Evolutionary conservation across 2,329 filamentous ascomycete genomes (phyloP).

Genomic region (Stagonosporopsis rhizophila): DNA sequence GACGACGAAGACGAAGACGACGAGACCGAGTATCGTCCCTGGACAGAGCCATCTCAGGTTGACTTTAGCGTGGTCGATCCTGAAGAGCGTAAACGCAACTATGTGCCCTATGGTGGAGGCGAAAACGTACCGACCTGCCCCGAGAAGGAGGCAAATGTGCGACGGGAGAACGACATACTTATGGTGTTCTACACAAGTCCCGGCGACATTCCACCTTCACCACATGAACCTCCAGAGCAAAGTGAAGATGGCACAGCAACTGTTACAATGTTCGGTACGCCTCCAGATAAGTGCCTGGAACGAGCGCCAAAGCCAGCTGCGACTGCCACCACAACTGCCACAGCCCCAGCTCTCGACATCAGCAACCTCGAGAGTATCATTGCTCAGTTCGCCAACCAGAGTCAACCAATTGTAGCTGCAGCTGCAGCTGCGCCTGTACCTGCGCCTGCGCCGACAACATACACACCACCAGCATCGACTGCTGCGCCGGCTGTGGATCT

Average conservation of each 20-base stretch:
- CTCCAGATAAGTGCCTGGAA: slow-evolving; percentile 35
- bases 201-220: slow-evolving; percentile 56
- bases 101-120: slow-evolving; percentile 55
- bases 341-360: slow-evolving; percentile 29
- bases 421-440: slow-evolving; percentile 20
- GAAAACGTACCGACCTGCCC: slow-evolving; percentile 48
- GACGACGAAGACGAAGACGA: slow-evolving; percentile 67
- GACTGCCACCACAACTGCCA: slow-evolving; percentile 14
- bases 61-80: slow-evolving; percentile 53
- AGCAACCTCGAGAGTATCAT: slow-evolving; percentile 39
- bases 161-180: slow-evolving; percentile 55
- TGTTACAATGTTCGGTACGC: slow-evolving; percentile 49
- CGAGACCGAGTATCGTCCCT: slow-evolving; percentile 44
- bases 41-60: slow-evolving; percentile 45
- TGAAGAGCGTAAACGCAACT: slow-evolving; percentile 54
- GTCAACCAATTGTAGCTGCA: slow-evolving; percentile 19
- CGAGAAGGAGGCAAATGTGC: slow-evolving; percentile 54
- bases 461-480: slow-evolving; percentile 28
- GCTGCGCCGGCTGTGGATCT: slow-evolving; percentile 31
- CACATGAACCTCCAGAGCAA: slow-evolving; percentile 54
- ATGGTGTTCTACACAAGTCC: slow-evolving; percentile 56
- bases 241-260: slow-evolving; percentile 24
- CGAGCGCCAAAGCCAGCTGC: slow-evolving; percentile 34
- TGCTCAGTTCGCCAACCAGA: slow-evolving; percentile 33
- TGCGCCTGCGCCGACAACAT: slow-evolving; percentile 23